These are phyloP conservation scores for Carex kokanica DNA, from an alignment of 176 grass and related monocot species.

Conservation along the genomic window DNA sequence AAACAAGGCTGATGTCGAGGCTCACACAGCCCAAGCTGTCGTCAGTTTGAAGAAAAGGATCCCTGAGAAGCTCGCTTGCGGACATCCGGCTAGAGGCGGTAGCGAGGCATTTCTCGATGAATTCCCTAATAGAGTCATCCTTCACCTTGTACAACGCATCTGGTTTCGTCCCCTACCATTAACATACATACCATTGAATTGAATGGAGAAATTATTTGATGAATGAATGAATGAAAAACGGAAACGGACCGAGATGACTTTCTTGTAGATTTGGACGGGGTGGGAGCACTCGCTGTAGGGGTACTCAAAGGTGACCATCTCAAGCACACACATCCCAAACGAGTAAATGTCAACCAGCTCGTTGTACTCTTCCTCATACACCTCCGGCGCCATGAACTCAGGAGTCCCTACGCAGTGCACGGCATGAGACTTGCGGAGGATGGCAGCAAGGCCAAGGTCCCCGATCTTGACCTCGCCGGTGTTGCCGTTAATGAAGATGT, in stretches of 20 bases:
- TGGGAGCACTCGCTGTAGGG: constrained; percentile 86
- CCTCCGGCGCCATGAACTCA: constrained; percentile 99
- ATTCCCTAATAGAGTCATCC: constrained; percentile 61
- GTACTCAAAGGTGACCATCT: constrained; percentile 97
- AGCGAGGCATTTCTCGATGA: constrained; percentile 73
- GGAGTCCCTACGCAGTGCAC: constrained; percentile 93
- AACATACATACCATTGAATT: too few relatives aligned
- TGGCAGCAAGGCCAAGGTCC: constrained; percentile 87
- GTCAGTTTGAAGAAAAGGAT: constrained; percentile 67
- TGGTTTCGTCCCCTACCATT: constrained; percentile 68
- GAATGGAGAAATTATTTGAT: constrained; percentile 29
- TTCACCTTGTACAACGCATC: constrained; percentile 74
- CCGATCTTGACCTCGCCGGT: constrained; percentile 92
- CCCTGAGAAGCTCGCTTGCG: constrained; percentile 67
- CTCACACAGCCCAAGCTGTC: constrained; percentile 23
- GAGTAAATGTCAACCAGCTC: constrained; percentile 97
- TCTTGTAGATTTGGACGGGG: constrained; percentile 96
- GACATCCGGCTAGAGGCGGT: constrained; percentile 51
- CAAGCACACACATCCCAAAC: constrained; percentile 93
- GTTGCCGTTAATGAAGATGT: constrained; percentile 96
- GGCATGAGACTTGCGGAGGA: constrained; percentile 85
- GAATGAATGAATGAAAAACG: background rate
- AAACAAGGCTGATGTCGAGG: background rate
- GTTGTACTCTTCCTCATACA: constrained; percentile 95
- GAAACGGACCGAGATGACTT: constrained; percentile 54